A percentile compares a stretch with the other conserved stretches of the same genome.
Evolutionary conservation across 1,284 basidiomycete genomes (phyloP).

Genomic region (Coniferiporia sulphurascens): DNA sequence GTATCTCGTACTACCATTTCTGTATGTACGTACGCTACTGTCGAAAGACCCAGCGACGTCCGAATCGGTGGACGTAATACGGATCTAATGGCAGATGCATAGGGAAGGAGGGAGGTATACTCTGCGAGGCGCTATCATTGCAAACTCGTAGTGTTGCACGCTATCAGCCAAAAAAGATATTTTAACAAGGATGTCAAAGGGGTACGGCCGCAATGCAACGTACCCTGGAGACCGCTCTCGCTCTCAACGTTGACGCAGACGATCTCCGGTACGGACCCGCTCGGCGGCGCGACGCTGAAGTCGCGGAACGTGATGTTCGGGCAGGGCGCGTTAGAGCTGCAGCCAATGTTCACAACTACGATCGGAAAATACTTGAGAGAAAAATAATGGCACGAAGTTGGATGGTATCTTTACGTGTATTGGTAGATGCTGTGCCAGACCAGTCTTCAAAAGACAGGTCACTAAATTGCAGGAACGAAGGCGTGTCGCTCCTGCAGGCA

Average conservation of each 20-base stretch:
- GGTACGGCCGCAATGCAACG: not conserved
- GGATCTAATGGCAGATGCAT: too few species aligned
- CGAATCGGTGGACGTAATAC: too few species aligned
- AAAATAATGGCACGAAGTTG: conserved; percentile 20
- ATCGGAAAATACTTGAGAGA: not conserved
- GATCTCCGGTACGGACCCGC: conserved; percentile 33
- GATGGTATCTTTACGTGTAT: conserved; percentile 30
- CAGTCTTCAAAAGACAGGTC: conserved; percentile 44
- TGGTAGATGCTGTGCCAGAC: conserved; percentile 41
- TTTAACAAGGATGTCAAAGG: too few species aligned
- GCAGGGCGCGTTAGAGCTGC: conserved; percentile 48
- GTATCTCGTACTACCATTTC: too few species aligned
- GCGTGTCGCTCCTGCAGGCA: conserved; percentile 40
- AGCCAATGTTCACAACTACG: conserved; percentile 49
- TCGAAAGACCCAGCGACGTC: too few species aligned
- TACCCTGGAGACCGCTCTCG: conserved; percentile 38
- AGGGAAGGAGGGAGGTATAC: too few species aligned
- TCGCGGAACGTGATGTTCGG: conserved; percentile 39
- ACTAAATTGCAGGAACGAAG: conserved; percentile 45
- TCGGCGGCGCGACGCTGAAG: conserved; percentile 37
- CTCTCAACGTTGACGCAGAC: conserved; percentile 45
- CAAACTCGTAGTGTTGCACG: too few species aligned
- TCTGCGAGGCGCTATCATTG: too few species aligned
- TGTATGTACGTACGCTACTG: too few species aligned
- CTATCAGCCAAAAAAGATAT: too few species aligned